Evolutionary conservation across 1,284 basidiomycete species (phyloP).

Genomic region (Blastosporella zonata): DNA sequence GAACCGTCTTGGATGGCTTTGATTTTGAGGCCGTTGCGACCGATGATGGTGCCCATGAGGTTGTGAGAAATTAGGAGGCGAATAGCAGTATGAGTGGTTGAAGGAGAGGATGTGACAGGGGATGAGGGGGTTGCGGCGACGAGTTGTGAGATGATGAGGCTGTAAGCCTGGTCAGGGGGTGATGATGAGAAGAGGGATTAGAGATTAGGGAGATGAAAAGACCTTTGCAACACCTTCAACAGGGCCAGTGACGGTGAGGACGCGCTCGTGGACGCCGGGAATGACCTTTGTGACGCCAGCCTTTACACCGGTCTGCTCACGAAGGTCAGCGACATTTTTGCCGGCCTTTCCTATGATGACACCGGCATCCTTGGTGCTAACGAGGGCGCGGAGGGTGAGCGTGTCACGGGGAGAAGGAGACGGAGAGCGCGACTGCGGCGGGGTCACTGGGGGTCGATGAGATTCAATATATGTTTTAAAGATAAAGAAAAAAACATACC

Average conservation of each 20-base stretch:
- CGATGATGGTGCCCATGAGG: constrained; percentile 99
- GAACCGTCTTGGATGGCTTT: constrained; percentile 99
- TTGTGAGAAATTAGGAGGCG: constrained; percentile 97
- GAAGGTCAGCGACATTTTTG: constrained; percentile 94
- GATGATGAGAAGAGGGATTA: constrained; percentile 13
- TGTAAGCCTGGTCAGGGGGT: constrained; percentile 71
- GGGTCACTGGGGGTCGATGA: constrained; percentile 38
- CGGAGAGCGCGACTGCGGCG: constrained; percentile 65
- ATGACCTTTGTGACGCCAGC: constrained; percentile 99
- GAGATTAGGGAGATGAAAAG: constrained; percentile 22
- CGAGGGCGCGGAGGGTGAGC: constrained; percentile 88
- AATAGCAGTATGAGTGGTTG: constrained; percentile 83
- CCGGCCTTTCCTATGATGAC: constrained; percentile 97
- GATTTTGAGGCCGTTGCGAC: constrained; percentile 96
- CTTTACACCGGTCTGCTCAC: constrained; percentile 94
- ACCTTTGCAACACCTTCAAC: constrained; percentile 92
- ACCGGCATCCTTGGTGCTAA: constrained; percentile 94
- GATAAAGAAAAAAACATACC: constrained; percentile 34
- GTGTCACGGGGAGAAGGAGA: constrained; percentile 60
- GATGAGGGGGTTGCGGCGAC: constrained; percentile 73
- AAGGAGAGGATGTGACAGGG: constrained; percentile 57
- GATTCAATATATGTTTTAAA: constrained; percentile 14
- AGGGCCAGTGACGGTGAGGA: constrained; percentile 89
- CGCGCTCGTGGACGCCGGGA: constrained; percentile 94
- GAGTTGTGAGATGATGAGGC: constrained; percentile 91